Base-by-base conservation (phyloP, 2,329 filamentous ascomycete species). In the Arthroderma sp. region DNA sequence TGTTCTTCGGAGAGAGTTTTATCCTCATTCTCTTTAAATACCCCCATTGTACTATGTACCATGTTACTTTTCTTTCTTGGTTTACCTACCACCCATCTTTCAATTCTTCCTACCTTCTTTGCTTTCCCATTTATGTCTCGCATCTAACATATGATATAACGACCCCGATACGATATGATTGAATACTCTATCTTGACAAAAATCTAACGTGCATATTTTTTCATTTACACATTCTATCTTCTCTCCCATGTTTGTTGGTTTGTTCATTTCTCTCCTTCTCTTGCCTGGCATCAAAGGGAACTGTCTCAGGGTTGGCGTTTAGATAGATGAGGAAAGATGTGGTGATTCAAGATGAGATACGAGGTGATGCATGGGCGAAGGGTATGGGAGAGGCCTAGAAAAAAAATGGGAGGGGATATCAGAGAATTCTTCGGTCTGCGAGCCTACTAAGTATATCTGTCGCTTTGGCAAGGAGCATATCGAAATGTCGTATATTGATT, bases 131-230 rank as follows among this genome's bases (percentile, higher is more conserved):
- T 19, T 19, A 8, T 23, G 13, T 11, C 8, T 38, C 33, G 15
- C 52, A 54, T 54, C 35, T 53, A 23, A 23, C 52, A 54, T 17
- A 38, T 13, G 52, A 38, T 54, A 51, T 51, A 51, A 51, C 25
- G 52, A 54, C 52, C 35, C 33, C 17, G 35, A 54, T 38, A 54
- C 38, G 38, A 54, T 54, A 54, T 17, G 47, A 51, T 33, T 17
- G 25, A 33, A 51, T 51, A 51, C n/a, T 31, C 47, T 9, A 51
- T 51, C 28, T 51, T 19, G 47, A 51, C 23, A 51, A 51, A 51
- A 51, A 31, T 31, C 13, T 51, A 51, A 51, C 47, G n/a, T 51
- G 47, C 47, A 51, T 33, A 43, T 19, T 19, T 7, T 17, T 13
- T 9, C 39, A 33, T 19, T 51, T 31, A 51, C 9, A 31, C 28